phyloP scores from a whole-genome alignment of 2,329 filamentous ascomycete genomes.

The Fusarium begoniae region DNA sequence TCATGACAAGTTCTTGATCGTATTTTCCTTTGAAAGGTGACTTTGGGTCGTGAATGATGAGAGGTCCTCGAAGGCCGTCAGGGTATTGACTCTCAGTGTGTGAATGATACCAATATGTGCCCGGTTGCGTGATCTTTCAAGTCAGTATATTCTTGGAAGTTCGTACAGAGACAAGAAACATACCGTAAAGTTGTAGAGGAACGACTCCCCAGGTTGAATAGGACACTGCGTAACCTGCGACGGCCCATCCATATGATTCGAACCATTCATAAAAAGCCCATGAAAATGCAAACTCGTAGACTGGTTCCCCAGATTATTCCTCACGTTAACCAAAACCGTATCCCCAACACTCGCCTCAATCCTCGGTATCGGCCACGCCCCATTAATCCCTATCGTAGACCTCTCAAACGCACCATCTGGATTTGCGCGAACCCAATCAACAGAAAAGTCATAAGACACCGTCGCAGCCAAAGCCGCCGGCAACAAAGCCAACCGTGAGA shows the following conservation, averaged over 20 bases:
- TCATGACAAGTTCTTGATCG: conserved; percentile 71
- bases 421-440: conserved; percentile 76
- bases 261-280: conserved; percentile 74
- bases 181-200: conserved; percentile 77
- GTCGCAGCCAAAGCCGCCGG: conserved; percentile 49
- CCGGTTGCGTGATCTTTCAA: conserved; percentile 66
- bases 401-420: conserved; percentile 74
- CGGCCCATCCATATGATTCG: conserved; percentile 76
- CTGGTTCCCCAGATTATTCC: conserved; percentile 70
- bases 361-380: conserved; percentile 75
- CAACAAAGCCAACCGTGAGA: neutral
- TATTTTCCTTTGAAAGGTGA: conserved; percentile 65
- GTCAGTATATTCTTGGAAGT: neutral
- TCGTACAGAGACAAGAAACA: conserved; percentile 2
- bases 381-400: conserved; percentile 80
- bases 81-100: conserved; percentile 75
- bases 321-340: conserved; percentile 64
- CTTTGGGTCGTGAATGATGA: conserved; percentile 71
- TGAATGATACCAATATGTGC: conserved; percentile 84
- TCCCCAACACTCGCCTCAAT: conserved; percentile 73
- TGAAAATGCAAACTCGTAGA: conserved; percentile 75
- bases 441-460: conserved; percentile 71
- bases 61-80: conserved; percentile 71
- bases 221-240: conserved; percentile 72
- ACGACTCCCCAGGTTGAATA: conserved; percentile 69